Evolutionary conservation across 2,329 filamentous ascomycete species (phyloP).

Genomic region (Hansfordia pulvinata): DNA sequence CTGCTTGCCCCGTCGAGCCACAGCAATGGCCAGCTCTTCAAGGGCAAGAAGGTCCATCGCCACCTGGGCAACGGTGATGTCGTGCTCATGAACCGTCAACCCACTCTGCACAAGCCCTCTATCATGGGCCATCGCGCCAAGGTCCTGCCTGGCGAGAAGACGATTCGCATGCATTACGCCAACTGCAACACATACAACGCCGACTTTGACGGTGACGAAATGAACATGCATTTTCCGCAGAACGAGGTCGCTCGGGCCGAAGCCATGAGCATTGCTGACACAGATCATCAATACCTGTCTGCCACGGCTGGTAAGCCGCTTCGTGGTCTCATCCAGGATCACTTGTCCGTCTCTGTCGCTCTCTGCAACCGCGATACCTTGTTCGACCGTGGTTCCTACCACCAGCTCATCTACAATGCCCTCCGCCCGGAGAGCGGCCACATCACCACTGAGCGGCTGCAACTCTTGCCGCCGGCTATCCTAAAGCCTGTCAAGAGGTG

Average conservation of each 20-base stretch:
- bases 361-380: conserved; percentile 87
- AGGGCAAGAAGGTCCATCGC: conserved; percentile 91
- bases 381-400: conserved; percentile 77
- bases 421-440: conserved; percentile 83
- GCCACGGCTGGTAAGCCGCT: conserved; percentile 88
- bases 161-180: conserved; percentile 98
- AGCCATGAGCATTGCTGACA: conserved; percentile 85
- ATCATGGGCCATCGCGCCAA: conserved; percentile 97
- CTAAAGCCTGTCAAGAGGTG: conserved; percentile 71
- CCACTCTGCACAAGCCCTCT: conserved; percentile 93
- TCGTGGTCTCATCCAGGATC: conserved; percentile 94
- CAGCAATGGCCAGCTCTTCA: conserved; percentile 58
- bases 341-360: conserved; percentile 86
- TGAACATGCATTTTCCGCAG: conserved; percentile 99
- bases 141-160: conserved; percentile 88
- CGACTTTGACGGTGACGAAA: conserved; percentile 98
- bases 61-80: conserved; percentile 95
- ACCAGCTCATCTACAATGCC: conserved; percentile 85
- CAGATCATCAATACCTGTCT: conserved; percentile 93
- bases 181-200: conserved; percentile 99
- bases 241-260: conserved; percentile 91
- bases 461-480: conserved; percentile 68
- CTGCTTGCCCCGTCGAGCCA: conserved; percentile 73
- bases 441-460: conserved; percentile 68
- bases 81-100: conserved; percentile 97